These are phyloP conservation scores for Coemansia sp. DNA, from an alignment of 192 early-diverging fungal genomes.

Conservation along the genomic window DNA sequence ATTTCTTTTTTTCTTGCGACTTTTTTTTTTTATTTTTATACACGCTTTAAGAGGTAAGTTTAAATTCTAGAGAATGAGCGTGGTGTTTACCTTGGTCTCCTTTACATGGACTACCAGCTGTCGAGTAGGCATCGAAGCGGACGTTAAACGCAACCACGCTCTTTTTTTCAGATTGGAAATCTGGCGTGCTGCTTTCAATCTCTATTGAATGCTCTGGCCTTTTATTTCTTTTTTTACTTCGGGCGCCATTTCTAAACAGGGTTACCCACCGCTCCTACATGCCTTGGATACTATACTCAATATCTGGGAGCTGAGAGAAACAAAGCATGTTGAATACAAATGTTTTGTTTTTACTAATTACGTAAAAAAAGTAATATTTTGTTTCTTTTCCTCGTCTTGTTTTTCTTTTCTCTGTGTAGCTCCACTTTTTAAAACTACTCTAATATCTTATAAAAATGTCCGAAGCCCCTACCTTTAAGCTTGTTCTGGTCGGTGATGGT, in stretches of 20 bases:
- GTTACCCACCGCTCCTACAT: too few species aligned
- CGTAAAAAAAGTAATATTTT: not conserved
- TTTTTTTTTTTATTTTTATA: constrained; percentile 3
- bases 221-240: not conserved
- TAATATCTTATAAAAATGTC: constrained; percentile 9
- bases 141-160: not conserved
- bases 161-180: not conserved
- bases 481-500: constrained; percentile 90
- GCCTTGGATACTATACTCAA: not conserved
- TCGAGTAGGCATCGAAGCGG: not conserved
- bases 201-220: not conserved
- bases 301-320: too few species aligned
- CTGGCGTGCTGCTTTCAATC: not conserved
- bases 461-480: constrained; percentile 50
- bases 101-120: not conserved
- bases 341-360: not conserved
- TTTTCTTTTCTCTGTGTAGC: constrained; percentile 9
- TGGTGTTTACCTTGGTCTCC: not conserved
- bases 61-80: not conserved
- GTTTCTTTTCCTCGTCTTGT: not conserved
- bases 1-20: constrained; percentile 8
- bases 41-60: constrained; percentile 6
- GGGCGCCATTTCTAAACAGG: too few species aligned
- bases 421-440: constrained; percentile 12
- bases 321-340: too few species aligned